A percentile compares a stretch with the other conserved stretches of the same genome.
Evolutionary conservation across 768 basidiomycete species (phyloP).

Genomic region (Suillus sp.): DNA sequence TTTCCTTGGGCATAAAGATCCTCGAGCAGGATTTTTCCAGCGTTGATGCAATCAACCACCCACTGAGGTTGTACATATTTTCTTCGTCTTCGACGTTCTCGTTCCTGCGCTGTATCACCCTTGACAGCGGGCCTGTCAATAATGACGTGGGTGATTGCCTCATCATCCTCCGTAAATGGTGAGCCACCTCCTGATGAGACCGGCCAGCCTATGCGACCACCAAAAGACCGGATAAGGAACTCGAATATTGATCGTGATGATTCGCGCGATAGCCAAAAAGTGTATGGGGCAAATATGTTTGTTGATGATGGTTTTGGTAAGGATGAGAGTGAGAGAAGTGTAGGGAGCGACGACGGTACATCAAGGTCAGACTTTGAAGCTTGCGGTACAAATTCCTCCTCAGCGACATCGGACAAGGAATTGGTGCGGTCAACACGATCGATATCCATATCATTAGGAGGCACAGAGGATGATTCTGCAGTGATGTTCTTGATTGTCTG

Average conservation of each 20-base stretch:
- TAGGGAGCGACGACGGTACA: conserved; percentile 55
- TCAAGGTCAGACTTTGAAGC: conserved; percentile 54
- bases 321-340: conserved; percentile 64
- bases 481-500: conserved; percentile 50
- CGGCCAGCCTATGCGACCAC: conserved; percentile 92
- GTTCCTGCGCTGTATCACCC: conserved; percentile 57
- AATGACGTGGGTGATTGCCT: conserved; percentile 91
- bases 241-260: conserved; percentile 91
- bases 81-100: conserved; percentile 63
- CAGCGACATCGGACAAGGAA: conserved; percentile 31
- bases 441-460: conserved; percentile 43
- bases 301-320: conserved; percentile 57
- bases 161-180: conserved; percentile 74
- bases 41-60: conserved; percentile 95
- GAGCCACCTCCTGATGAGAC: conserved; percentile 80
- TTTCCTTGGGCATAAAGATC: conserved; percentile 85
- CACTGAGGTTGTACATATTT: conserved; percentile 97
- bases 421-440: conserved; percentile 36
- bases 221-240: conserved; percentile 89
- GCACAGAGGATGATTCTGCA: conserved; percentile 21
- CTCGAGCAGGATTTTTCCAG: conserved; percentile 79
- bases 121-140: conserved; percentile 80
- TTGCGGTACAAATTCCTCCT: conserved; percentile 72
- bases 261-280: conserved; percentile 93
- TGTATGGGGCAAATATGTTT: conserved; percentile 81